Evolutionary conservation across 768 basidiomycete species (phyloP).

Genomic region (Collybia sordida): DNA sequence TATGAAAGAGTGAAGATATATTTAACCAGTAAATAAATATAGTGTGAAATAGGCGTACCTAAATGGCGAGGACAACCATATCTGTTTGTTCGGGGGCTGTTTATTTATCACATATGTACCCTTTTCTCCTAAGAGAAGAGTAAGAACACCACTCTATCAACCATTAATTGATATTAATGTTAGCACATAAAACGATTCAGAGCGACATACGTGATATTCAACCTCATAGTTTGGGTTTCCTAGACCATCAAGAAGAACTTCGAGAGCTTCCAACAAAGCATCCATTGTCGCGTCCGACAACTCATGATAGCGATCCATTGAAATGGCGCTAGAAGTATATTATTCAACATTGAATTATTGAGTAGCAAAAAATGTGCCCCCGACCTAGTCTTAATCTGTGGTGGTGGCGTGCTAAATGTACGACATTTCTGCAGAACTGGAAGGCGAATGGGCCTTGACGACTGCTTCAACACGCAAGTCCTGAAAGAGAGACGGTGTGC

Average conservation of each 20-base stretch:
- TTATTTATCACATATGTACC: constrained; percentile 97
- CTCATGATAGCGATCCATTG: constrained; percentile 62
- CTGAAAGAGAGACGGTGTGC: too few species aligned
- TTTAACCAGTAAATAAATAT: neutral
- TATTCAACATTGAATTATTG: neutral
- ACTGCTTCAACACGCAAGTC: too few species aligned
- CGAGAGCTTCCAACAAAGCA: constrained; percentile 68
- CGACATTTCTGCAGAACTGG: constrained; percentile 20
- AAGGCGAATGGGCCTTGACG: too few species aligned
- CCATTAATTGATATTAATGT: neutral
- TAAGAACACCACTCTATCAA: constrained; percentile 84
- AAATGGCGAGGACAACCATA: constrained; percentile 89
- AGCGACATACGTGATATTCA: constrained; percentile 74
- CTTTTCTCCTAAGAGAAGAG: constrained; percentile 68
- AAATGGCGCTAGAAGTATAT: constrained; percentile 11
- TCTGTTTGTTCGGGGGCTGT: constrained; percentile 96
- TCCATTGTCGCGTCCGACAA: constrained; percentile 81
- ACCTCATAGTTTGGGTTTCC: constrained; percentile 69
- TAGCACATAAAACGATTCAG: neutral
- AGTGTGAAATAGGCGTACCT: constrained; percentile 50
- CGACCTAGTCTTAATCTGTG: constrained; percentile 58
- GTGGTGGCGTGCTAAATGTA: constrained; percentile 50
- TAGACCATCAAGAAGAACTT: constrained; percentile 63
- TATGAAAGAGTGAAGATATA: constrained; percentile 24
- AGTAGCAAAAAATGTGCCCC: constrained; percentile 5